These are phyloP conservation scores for Backusella mclennaniae DNA, from an alignment of 192 early-diverging fungal genomes.

Conservation along the genomic window DNA sequence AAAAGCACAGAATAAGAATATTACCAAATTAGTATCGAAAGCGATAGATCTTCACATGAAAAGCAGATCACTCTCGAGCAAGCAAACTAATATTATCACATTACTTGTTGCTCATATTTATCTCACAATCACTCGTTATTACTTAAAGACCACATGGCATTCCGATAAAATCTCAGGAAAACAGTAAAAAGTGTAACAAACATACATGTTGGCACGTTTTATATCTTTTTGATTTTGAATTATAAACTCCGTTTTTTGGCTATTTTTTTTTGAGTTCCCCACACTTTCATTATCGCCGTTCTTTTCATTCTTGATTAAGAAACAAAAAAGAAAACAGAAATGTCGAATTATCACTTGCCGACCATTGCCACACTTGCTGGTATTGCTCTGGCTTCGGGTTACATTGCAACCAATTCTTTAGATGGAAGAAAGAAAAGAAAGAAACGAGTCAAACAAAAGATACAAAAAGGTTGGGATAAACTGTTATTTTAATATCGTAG, in stretches of 20 bases:
- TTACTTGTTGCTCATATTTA: neutral
- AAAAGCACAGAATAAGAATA: neutral
- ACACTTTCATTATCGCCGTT: neutral
- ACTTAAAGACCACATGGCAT: neutral
- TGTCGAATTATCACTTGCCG: conserved; percentile 35
- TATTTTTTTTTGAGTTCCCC: neutral
- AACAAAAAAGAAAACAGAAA: neutral
- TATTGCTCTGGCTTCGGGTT: conserved; percentile 33
- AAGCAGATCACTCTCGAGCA: neutral
- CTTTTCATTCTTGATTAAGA: neutral
- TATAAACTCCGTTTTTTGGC: neutral
- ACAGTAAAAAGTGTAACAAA: neutral
- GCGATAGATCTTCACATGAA: neutral
- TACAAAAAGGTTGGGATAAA: conserved; percentile 18
- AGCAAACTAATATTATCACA: neutral
- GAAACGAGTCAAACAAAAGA: conserved; percentile 24
- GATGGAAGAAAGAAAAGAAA: conserved; percentile 19
- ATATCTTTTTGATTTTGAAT: neutral
- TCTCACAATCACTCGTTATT: neutral
- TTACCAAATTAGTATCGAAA: neutral
- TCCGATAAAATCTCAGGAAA: neutral
- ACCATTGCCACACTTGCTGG: conserved; percentile 31
- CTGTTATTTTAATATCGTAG: neutral
- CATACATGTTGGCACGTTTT: neutral
- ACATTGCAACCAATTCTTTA: conserved; percentile 4